These are phyloP conservation scores for Castanea sativa DNA, from an alignment of 306 rosid species.

Conservation along the genomic window DNA sequence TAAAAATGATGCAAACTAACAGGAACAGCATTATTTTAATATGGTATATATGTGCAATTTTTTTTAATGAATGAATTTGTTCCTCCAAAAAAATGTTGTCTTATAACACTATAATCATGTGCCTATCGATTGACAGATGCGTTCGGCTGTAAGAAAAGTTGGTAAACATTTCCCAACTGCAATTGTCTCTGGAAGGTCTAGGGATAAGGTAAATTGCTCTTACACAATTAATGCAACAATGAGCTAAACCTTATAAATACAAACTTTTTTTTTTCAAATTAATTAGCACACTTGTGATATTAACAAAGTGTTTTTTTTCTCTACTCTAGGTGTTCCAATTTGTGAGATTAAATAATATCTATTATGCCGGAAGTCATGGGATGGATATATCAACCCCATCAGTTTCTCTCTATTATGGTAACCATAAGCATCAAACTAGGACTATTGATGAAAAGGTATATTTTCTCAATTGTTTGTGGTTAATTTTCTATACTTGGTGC, in stretches of 20 bases:
- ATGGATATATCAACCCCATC: constrained; percentile 59
- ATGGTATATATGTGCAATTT: no score
- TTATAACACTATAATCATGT: not conserved
- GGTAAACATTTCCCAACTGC: constrained; percentile 50
- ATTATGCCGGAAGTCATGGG: constrained; percentile 76
- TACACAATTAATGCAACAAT: not conserved
- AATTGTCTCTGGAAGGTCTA: constrained; percentile 46
- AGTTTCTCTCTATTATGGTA: constrained; percentile 33
- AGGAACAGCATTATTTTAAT: no score
- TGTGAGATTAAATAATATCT: constrained; percentile 45
- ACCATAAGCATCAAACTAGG: constrained; percentile 32
- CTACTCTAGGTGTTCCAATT: constrained; percentile 39
- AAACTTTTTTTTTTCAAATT: not conserved
- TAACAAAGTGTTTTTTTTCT: not conserved
- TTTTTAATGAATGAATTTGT: no score
- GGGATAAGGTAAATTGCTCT: constrained; percentile 42
- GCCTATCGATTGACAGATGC: constrained; percentile 39
- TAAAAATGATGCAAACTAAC: no score
- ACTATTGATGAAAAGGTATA: constrained; percentile 45
- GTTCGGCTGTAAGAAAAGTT: constrained; percentile 35
- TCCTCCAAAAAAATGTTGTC: not conserved
- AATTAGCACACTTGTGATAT: not conserved
- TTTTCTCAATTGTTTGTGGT: not conserved
- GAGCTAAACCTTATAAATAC: not conserved
- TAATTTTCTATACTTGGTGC: not conserved